Base-by-base conservation (phyloP, 305 asterid species). In the Fraxinus baroniana region DNA sequence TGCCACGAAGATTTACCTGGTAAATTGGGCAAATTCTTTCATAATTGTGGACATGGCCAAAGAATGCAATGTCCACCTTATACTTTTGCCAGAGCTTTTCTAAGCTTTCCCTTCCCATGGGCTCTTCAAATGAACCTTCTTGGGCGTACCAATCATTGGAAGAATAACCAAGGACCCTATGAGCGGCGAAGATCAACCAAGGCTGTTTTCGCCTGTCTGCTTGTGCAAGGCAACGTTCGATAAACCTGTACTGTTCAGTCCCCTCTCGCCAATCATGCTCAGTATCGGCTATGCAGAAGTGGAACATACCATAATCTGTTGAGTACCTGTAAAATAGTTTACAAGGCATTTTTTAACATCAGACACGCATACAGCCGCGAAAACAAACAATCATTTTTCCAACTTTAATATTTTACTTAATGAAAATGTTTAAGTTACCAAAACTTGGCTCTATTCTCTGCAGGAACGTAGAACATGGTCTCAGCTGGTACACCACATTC, bases 191-290 rank as follows among this genome's bases (percentile, higher is more conserved):
- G 20, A 89, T 87, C 85, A 89, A 75, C 91, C 90, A 87, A 7
- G 91, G 91, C 33, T 89, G 91, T 39, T 89, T 84, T 62, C 87
- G 79, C 72, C 91, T 78, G 78, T 89, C 90, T 13, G 79, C 89
- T 22, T 89, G 82, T 35, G 91, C 89, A 2, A 89, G 83, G 73
- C 90, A 89, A 71, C 87, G 75, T 37, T 89, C 91, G 4, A 89
- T 85, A 83, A 89, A 89, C 46, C 74, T 74, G 70, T 89, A 89
- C 17, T 89, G 90, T 76, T 89, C 91, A 1, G 90, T 79, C 13
- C 90, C 91, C 30, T 82, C 89, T 22, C 90, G 84, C 91, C 91
- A 89, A 22, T 89, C 90, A 77, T 89, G 91, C 57, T 89, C 91
- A 15, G 86, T 82, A 26, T 89, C 91, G 17, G 71, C 87, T 76